These are phyloP conservation scores for Colletotrichum sp. DNA, from an alignment of 2,329 filamentous ascomycete genomes.

Conservation along the genomic window DNA sequence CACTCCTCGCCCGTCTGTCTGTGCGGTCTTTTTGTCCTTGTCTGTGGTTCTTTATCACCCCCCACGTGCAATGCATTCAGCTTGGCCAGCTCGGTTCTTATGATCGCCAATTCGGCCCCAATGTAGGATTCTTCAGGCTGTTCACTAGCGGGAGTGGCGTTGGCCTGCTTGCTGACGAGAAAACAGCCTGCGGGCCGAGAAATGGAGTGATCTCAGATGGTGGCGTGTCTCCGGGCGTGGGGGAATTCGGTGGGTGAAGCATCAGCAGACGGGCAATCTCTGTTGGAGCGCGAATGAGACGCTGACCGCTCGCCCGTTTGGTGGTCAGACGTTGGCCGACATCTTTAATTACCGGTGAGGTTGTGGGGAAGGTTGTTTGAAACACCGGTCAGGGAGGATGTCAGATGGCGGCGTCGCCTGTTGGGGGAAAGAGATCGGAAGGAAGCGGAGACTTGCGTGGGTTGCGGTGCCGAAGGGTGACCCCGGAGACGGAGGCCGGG, in stretches of 20 bases:
- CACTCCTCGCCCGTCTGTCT: neutral
- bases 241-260: neutral
- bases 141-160: neutral
- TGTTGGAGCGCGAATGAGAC: neutral
- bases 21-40: neutral
- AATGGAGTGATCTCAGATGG: neutral
- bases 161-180: neutral
- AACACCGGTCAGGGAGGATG: neutral
- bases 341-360: neutral
- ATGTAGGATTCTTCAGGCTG: neutral
- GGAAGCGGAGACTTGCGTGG: neutral
- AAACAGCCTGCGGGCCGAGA: neutral
- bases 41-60: neutral
- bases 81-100: neutral
- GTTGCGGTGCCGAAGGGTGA: neutral
- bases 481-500: neutral
- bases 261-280: neutral
- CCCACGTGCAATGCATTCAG: neutral
- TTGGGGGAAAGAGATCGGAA: neutral
- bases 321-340: constrained; percentile 1
- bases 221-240: neutral
- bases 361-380: neutral
- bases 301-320: neutral
- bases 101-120: neutral
- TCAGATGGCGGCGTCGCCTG: neutral